Base-by-base conservation (phyloP, 306 rosid species). In the Lathyrus aphaca region DNA sequence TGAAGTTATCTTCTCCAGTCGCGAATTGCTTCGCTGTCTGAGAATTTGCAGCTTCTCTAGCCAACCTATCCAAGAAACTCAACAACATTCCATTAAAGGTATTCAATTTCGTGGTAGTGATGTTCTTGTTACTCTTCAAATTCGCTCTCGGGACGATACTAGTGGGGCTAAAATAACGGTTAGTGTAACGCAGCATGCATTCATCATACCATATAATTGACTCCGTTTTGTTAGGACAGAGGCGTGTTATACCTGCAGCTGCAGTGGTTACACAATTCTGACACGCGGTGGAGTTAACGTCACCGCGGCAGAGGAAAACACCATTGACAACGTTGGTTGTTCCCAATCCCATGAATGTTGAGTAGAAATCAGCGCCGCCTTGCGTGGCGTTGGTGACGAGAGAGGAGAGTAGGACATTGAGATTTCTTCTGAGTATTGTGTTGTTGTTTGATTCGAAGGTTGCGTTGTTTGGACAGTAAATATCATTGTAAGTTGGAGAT, bases 291-390 rank as follows among this genome's bases (percentile, higher is more conserved):
- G 53, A 1, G 58, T 48, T 13, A 29, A 74, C 59, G 15, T 89
- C 91, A 5, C 85, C 88, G 35, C 88, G 86, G 74, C 96, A 89
- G 67, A 79, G 85, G 66, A 81, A 79, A 4, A 45, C 57, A 35
- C 88, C 83, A 43, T 42, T 76, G 70, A 71, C 80, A 5, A 48
- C 68, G 8, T 49, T 55, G 59, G 61, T 11, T 5, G 77, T 12
- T 11, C 66, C 69, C 3, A 45, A 8, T 12, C 82, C 76, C 44
- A 67, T 68, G 67, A 51, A 3, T 29, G 80, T 5, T 11, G 1
- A 1, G 81, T 77, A 81, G 79, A 15, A 68, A 39, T 59, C 66
- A 4, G 35, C 15, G 50, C 64, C 29, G 64, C 66, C 30, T 10
- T 14, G 7, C 16, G 27, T 14, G 25, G 86, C 45, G 74, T 66